Conservation (phyloP, 768 basidiomycete species). For the Boletales sp. region DNA sequence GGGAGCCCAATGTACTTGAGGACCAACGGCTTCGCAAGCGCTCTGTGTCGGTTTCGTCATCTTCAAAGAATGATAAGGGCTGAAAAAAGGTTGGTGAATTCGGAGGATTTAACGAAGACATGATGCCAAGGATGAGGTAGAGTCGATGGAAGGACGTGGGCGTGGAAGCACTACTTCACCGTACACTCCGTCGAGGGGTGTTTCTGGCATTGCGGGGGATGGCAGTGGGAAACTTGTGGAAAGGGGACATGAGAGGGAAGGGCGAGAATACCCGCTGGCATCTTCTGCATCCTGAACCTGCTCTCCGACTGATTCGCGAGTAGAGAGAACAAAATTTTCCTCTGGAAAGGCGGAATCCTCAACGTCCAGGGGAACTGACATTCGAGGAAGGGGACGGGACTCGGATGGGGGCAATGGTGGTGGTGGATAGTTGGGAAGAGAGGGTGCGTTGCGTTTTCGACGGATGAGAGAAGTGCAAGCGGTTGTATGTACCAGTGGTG, state of each 20-base stretch:
- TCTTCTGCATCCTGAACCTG: slow-evolving; percentile 9
- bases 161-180: slow-evolving; percentile 11
- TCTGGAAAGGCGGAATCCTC: slow-evolving; percentile 25
- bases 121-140: slow-evolving; percentile 15
- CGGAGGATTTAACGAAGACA: slow-evolving; percentile 1
- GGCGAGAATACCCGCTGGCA: slow-evolving; percentile 34
- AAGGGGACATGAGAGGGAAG: slow-evolving; percentile 20
- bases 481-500: slow-evolving; percentile 21
- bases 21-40: slow-evolving; percentile 65
- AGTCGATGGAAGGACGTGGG: slow-evolving; percentile 28
- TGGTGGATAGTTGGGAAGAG: slow-evolving; percentile 15
- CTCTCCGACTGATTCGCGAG: background rate
- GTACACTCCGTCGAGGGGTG: slow-evolving; percentile 8
- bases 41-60: slow-evolving; percentile 15
- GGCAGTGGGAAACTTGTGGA: background rate
- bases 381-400: slow-evolving; percentile 51
- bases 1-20: slow-evolving; percentile 48
- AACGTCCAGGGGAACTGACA: slow-evolving; percentile 44
- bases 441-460: slow-evolving; percentile 17
- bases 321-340: slow-evolving; percentile 18
- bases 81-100: slow-evolving; percentile 11
- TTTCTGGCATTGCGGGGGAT: slow-evolving; percentile 13
- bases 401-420: slow-evolving; percentile 13
- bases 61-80: slow-evolving; percentile 12
- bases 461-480: slow-evolving; percentile 18